phyloP scores from a whole-genome alignment of 371 early-diverging fungal species.

The Chytridiales sp. region DNA sequence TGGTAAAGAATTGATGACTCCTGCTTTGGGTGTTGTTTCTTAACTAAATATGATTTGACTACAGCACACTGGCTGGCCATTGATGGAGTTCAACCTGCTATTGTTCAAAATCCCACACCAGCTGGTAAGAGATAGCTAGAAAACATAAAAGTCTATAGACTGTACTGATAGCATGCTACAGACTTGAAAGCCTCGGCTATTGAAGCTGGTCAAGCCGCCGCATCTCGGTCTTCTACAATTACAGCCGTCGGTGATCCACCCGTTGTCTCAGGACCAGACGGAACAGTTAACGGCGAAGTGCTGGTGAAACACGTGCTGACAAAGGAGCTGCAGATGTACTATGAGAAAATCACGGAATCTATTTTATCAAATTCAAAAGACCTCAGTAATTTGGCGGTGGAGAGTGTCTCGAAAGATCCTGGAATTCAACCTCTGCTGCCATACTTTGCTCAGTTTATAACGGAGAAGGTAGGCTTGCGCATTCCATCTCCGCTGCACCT shows the following conservation, averaged over 20 bases:
- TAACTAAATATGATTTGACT: neutral
- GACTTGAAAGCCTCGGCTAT: slow-evolving; percentile 5
- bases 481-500: slow-evolving; percentile 12
- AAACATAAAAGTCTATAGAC: neutral
- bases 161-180: neutral
- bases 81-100: slow-evolving; percentile 99
- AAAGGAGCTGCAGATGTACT: slow-evolving; percentile 96
- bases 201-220: slow-evolving; percentile 3
- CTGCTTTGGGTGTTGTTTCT: slow-evolving; percentile 22
- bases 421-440: slow-evolving; percentile 98
- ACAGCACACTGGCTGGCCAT: slow-evolving; percentile 98
- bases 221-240: neutral
- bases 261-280: slow-evolving; percentile 3
- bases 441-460: slow-evolving; percentile 96
- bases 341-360: slow-evolving; percentile 90
- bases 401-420: slow-evolving; percentile 83
- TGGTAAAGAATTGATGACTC: slow-evolving; percentile 41
- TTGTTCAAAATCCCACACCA: slow-evolving; percentile 96
- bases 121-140: slow-evolving; percentile 33
- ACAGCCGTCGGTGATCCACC: neutral
- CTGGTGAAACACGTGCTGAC: slow-evolving; percentile 92
- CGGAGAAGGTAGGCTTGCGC: slow-evolving; percentile 59
- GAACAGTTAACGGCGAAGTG: slow-evolving; percentile 55
- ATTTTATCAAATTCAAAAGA: slow-evolving; percentile 71
- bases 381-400: slow-evolving; percentile 75